Conservation (phyloP, 2,329 filamentous ascomycete species). For the Apiospora arundinis region DNA sequence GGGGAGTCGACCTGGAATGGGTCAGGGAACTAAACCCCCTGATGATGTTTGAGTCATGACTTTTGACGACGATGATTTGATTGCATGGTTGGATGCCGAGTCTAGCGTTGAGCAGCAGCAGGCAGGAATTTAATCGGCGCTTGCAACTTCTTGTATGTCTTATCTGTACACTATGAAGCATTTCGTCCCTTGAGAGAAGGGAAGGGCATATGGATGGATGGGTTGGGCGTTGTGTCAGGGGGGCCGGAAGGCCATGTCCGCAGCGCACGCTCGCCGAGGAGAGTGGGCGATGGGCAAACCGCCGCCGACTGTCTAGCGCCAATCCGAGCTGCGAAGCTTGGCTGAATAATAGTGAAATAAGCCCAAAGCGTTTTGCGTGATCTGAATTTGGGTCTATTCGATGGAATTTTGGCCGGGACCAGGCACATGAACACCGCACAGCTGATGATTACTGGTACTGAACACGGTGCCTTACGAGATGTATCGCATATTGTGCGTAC, state of each 20-base stretch:
- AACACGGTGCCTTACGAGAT: too few species aligned
- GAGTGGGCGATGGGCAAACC: conserved; percentile 1
- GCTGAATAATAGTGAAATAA: neutral
- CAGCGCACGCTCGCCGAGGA: neutral
- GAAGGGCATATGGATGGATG: conserved; percentile 10
- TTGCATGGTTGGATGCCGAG: conserved; percentile 10
- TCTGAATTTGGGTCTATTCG: neutral
- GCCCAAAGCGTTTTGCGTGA: neutral
- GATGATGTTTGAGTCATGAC: conserved; percentile 13
- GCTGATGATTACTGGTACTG: too few species aligned
- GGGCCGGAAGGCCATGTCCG: neutral
- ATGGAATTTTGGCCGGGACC: too few species aligned
- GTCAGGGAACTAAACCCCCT: neutral
- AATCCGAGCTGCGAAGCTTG: conserved; percentile 2
- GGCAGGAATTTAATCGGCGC: conserved; percentile 8
- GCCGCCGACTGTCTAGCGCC: neutral
- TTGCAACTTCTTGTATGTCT: conserved; percentile 9
- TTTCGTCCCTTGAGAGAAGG: neutral
- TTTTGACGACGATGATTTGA: conserved; percentile 16
- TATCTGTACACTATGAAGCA: conserved; percentile 19
- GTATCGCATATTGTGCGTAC: too few species aligned
- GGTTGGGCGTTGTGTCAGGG: neutral
- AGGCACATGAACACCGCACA: too few species aligned
- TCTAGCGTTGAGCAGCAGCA: conserved; percentile 17
- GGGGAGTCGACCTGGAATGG: neutral